Evolutionary conservation across 2,329 filamentous ascomycete genomes (phyloP), one percentile per base, ranked within the genome.

Genomic region (Magnaporthiopsis incrustans): DNA sequence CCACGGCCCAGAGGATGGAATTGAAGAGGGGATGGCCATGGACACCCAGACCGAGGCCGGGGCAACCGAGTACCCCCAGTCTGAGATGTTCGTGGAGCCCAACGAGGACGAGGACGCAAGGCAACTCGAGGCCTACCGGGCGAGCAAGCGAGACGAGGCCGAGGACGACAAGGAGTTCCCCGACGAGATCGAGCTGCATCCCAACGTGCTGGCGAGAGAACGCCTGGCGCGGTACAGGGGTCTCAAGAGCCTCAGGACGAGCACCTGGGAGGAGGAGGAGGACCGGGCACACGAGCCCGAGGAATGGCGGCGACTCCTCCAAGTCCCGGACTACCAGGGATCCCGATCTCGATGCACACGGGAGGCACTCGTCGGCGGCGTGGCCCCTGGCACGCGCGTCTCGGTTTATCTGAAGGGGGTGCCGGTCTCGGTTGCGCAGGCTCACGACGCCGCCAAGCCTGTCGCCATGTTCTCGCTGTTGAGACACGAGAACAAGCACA

Each of bases 111-210:
- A 85, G 15, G 85, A 89, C 68, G 84, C 90, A 2, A 83, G 88
- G 70, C 88, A 96, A 72, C 82, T 99, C 57, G 90, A 87, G 64
- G 89, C 89, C 59, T 99, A 92, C 77, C 87, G 95, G 56, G 82
- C 85, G 62, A 87, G 87, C 67, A 91, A 92, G 71, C 86, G 87
- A 62, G 87, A 87, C 30, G 94, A 97, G 69, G 91, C 87, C 4
- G 92, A 98, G 61, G 93, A 98, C 18, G 95, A 99, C 75, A 85
- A 90, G 64, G 94, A 98, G 74, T 99, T 98, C 75, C 95, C 95
- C 0, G 95, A 99, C 69, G 95, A 99, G 76, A 95, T 99, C 65
- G 96, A 99, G 75, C 81, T 99, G 63, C 91, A 91, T 68, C 95
- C 96, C 0, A 85, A 94, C 63, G 91, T 96, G 4, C 82, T 91